Evolutionary conservation across 257 asterid genomes (phyloP).

Genomic region (Parsonsia alboflavescens): DNA sequence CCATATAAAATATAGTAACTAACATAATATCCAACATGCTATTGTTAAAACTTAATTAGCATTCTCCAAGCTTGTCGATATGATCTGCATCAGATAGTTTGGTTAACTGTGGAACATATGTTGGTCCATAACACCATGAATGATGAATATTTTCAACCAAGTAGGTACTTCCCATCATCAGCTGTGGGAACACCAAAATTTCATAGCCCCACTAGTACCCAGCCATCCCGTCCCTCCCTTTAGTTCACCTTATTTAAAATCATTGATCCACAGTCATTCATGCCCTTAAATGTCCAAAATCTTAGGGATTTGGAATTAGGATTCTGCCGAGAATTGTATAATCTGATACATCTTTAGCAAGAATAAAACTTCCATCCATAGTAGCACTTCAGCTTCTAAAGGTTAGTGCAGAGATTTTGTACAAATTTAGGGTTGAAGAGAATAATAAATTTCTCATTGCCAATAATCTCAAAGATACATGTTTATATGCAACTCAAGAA

Average conservation of each 20-base stretch:
- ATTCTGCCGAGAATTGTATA: not conserved
- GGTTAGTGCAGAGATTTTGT: not conserved
- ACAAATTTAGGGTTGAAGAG: too few relatives aligned
- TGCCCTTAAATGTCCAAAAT: too few relatives aligned
- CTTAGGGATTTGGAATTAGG: not conserved
- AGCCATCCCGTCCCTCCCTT: not conserved
- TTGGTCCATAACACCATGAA: not conserved
- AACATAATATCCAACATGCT: too few relatives aligned
- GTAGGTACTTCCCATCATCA: not conserved
- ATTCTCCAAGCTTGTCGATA: not conserved
- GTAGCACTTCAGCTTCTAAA: not conserved
- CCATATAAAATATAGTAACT: too few relatives aligned
- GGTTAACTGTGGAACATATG: not conserved
- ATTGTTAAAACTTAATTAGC: not conserved
- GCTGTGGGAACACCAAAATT: not conserved
- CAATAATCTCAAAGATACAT: too few relatives aligned
- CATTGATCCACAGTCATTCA: not conserved
- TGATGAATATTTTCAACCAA: not conserved
- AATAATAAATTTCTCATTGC: too few relatives aligned
- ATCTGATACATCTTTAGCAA: slow-evolving; percentile 2
- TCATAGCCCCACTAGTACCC: not conserved
- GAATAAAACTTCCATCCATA: not conserved
- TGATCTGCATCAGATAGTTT: not conserved
- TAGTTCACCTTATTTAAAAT: not conserved
- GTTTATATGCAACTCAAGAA: too few relatives aligned